phyloP scores from a whole-genome alignment of 371 early-diverging fungal species.

The Lichtheimia ramosa region DNA sequence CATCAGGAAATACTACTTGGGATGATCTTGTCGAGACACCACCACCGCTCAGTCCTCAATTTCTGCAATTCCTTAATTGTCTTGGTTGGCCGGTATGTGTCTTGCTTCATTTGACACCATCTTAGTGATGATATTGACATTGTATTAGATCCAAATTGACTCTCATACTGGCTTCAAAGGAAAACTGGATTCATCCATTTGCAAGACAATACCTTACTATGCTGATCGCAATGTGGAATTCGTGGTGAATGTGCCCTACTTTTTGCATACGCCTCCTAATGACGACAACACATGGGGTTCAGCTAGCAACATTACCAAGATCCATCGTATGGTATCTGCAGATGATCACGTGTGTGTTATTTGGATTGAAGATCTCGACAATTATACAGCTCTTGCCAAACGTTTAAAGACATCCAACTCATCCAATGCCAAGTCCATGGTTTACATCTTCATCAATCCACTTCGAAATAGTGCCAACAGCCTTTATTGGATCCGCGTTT shows the following conservation, averaged over 20 bases:
- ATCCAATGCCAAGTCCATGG: constrained; percentile 31
- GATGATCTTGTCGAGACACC: constrained; percentile 59
- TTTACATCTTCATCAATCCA: constrained; percentile 63
- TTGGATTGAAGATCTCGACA: constrained; percentile 63
- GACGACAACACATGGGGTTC: constrained; percentile 15
- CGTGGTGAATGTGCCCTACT: constrained; percentile 72
- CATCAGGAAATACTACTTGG: constrained; percentile 48
- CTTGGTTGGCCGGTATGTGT: constrained; percentile 73
- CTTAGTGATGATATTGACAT: too few species aligned
- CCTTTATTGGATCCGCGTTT: constrained; percentile 59
- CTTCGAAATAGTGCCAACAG: constrained; percentile 49
- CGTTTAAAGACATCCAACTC: constrained; percentile 30
- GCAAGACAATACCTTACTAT: constrained; percentile 71
- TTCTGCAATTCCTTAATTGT: constrained; percentile 67
- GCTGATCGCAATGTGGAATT: constrained; percentile 69
- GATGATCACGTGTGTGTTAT: constrained; percentile 65
- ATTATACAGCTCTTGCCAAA: constrained; percentile 32
- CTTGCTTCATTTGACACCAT: too few species aligned
- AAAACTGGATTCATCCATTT: constrained; percentile 50
- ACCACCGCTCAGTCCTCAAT: constrained; percentile 55
- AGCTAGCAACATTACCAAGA: constrained; percentile 19
- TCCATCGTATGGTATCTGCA: constrained; percentile 40
- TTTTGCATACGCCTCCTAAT: constrained; percentile 31
- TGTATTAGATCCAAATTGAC: constrained; percentile 44
- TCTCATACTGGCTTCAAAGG: constrained; percentile 70